Percentiles rank a stretch among this genome's conserved stretches.
Evolutionary conservation across 1,139 yeast species (phyloP).

Genomic region (Nakaseomyces kungkrabaensis): DNA sequence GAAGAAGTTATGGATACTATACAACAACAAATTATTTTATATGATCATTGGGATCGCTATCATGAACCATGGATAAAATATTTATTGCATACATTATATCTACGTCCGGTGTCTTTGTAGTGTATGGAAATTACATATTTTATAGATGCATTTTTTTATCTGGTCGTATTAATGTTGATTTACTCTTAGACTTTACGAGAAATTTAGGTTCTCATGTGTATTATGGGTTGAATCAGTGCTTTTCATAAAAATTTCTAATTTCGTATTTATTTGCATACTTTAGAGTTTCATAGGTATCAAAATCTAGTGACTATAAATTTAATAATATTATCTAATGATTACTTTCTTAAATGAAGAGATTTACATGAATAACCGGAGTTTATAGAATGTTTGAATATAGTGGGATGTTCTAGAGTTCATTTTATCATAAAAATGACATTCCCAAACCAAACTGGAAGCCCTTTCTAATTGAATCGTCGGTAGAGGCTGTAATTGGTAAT

Average conservation of each 20-base stretch:
- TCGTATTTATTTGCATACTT: too few species aligned
- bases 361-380: not conserved
- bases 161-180: too few species aligned
- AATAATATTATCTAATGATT: not conserved
- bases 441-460: conserved; percentile 95
- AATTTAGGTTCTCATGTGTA: too few species aligned
- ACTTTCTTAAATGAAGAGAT: not conserved
- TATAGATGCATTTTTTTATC: too few species aligned
- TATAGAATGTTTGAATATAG: not conserved
- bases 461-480: conserved; percentile 60
- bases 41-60: conserved; percentile 76
- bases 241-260: too few species aligned
- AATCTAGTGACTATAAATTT: too few species aligned
- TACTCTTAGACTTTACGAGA: too few species aligned
- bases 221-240: too few species aligned
- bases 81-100: conserved; percentile 26
- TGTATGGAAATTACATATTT: too few species aligned
- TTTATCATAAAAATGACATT: conserved; percentile 54
- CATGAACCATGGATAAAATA: conserved; percentile 46
- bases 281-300: too few species aligned
- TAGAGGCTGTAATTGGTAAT: conserved; percentile 59
- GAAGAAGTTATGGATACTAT: conserved; percentile 70
- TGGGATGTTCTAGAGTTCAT: not conserved
- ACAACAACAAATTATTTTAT: conserved; percentile 70
- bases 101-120: conserved; percentile 12